Evolutionary conservation across 2,329 filamentous ascomycete genomes (phyloP), one percentile per base, ranked within the genome.

Genomic region (Calonectria pseudoreteaudii): DNA sequence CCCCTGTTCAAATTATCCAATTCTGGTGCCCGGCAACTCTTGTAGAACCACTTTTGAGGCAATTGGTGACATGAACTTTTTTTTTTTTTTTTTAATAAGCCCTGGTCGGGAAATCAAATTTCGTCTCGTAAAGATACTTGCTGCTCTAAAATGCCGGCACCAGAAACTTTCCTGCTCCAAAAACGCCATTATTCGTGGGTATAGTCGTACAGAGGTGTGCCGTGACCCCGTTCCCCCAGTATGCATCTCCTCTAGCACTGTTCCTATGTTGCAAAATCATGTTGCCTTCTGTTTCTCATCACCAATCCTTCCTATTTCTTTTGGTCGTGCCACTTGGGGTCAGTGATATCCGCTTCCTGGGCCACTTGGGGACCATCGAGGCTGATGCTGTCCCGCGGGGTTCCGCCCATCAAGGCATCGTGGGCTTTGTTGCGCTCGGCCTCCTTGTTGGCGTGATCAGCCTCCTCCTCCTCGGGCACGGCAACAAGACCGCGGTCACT

Each of bases 401-500:
- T 74, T 31, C 76, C 76, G 16, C 78, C 76, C 68, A 84, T 67
- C n/a, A 84, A 77, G 18, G 82, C 80, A 38, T 82, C 77, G n/a
- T 78, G 78, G 49, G 83, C 80, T 47, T 77, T 76, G 56, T 66
- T 75, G 47, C 79, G 74, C 36, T 72, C 74, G 14, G 73, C 30
- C 34, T 73, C 77, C 66, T 76, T 79, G 36, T 77, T 70, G 18
- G 65, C 58, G 11, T 64, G 31, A 18, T 58, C 72, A 31, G 52
- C n/a, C 58, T 80, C 81, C 3, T 85, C 85, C 76, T 85, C 85
- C 76, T 86, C 86, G 2, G 85, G 84, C 28, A 86, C 85, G 5
- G 83, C 79, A 7, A 84, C 82, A n/a, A 86, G 79, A 3, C 81
- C 81, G 50, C 83, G 80, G 65, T 86, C 85, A 53, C 82, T 86